phyloP scores from a whole-genome alignment of 2,329 filamentous ascomycete species.

The Annulohypoxylon truncatum region DNA sequence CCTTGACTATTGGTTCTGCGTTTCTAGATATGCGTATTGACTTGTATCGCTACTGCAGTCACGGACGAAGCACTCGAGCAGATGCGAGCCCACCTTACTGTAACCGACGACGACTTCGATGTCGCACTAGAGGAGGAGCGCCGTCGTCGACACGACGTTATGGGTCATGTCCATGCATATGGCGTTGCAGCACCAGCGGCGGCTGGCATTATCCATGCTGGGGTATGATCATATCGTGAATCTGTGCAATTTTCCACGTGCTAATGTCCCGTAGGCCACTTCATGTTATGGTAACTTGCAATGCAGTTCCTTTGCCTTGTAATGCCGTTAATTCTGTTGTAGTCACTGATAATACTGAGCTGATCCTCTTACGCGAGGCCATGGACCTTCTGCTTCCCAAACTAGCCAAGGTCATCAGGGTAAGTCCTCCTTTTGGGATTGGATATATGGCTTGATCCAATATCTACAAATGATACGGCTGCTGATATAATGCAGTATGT shows the following conservation, averaged over 20 bases:
- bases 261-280: slow-evolving; percentile 58
- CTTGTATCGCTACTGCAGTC: slow-evolving; percentile 45
- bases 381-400: slow-evolving; percentile 82
- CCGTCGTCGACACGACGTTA: slow-evolving; percentile 69
- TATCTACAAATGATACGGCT: background rate
- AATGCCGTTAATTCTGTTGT: slow-evolving; percentile 2
- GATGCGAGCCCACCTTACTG: slow-evolving; percentile 78
- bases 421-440: slow-evolving; percentile 5
- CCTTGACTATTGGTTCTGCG: slow-evolving; percentile 69
- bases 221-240: slow-evolving; percentile 52
- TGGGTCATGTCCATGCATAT: slow-evolving; percentile 80
- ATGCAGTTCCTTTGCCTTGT: background rate
- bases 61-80: slow-evolving; percentile 75
- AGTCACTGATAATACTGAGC: slow-evolving; percentile 59
- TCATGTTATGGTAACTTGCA: slow-evolving; percentile 38
- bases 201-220: slow-evolving; percentile 83
- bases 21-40: slow-evolving; percentile 41
- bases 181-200: slow-evolving; percentile 61
- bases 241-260: background rate
- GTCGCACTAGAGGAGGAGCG: slow-evolving; percentile 82
- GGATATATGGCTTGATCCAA: background rate
- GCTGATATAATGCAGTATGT: slow-evolving; percentile 23
- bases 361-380: slow-evolving; percentile 80
- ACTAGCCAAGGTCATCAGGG: slow-evolving; percentile 76
- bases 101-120: slow-evolving; percentile 83